These are phyloP conservation scores for Ashbya aceris DNA, from an alignment of 1,139 yeast species.

Conservation along the genomic window DNA sequence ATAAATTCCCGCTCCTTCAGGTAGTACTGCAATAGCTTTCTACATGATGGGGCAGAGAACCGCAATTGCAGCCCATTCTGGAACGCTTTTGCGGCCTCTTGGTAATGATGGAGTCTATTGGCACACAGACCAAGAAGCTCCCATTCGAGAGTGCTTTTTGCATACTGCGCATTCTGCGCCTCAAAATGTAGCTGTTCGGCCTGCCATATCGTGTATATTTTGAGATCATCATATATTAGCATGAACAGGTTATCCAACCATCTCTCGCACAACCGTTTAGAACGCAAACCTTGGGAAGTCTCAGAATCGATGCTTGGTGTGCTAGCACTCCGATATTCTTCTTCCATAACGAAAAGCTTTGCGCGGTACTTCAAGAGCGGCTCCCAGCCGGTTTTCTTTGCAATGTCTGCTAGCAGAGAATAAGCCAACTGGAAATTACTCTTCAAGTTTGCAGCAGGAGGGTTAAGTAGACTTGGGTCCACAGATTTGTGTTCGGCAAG, in stretches of 20 bases:
- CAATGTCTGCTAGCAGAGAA: conserved; percentile 69
- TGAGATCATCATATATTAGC: conserved; percentile 83
- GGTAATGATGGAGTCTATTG: conserved; percentile 69
- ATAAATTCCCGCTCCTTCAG: conserved; percentile 31
- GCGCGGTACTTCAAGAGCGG: conserved; percentile 73
- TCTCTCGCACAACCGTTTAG: conserved; percentile 85
- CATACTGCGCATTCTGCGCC: conserved; percentile 69
- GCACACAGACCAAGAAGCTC: conserved; percentile 85
- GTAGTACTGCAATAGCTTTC: conserved; percentile 64
- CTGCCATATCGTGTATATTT: conserved; percentile 91
- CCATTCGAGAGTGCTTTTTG: conserved; percentile 87
- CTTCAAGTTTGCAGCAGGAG: conserved; percentile 79
- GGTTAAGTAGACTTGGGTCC: conserved; percentile 61
- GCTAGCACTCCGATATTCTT: conserved; percentile 47
- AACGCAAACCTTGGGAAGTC: conserved; percentile 36
- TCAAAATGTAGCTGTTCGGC: conserved; percentile 81
- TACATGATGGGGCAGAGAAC: conserved; percentile 74
- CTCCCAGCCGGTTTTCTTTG: conserved; percentile 85
- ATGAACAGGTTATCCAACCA: conserved; percentile 93
- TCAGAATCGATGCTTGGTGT: conserved; percentile 19
- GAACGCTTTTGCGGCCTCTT: conserved; percentile 81
- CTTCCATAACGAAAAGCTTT: conserved; percentile 93
- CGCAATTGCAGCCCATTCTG: conserved; percentile 60
- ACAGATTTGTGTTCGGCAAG: conserved; percentile 47
- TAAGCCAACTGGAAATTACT: conserved; percentile 84